Base-by-base conservation (phyloP, 2,329 filamentous ascomycete genomes). In the Botrytis fragariae region DNA sequence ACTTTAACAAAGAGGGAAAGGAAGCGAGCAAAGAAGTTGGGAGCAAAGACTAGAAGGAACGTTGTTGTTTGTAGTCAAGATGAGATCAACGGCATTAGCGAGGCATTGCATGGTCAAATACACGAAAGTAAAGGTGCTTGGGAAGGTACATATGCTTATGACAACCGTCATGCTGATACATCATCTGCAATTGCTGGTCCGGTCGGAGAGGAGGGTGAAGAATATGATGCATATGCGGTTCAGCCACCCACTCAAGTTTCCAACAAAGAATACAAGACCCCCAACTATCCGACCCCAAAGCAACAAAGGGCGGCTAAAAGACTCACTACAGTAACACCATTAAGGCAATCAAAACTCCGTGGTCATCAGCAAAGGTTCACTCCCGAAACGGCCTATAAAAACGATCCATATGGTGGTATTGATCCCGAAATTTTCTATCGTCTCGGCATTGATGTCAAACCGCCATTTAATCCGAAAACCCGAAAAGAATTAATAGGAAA, bases 61-160 rank as follows among this genome's bases (percentile, higher is more conserved):
- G 44, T 78, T 18, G 78, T 78, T 60, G 68, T 74, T 1, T 80
- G 79, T 63, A 74, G 77, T 6, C 72, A 72, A 42, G 77, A 79
- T 37, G 78, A 79, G 44, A 29, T 78, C 6, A 77, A 79, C 39
- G 77, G 77, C 29, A 74, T 81, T 44, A 80, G 79, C 65, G 76
- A 79, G 63, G 78, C 79, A 18, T 77, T 81, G 54, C 80, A 81
- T 67, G 54, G 76, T 1, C 73, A 45, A 16, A 60, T 77, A 25
- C 75, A 77, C 48, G 79, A 79, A 54, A 79, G 75, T 39, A 81
- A 80, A 78, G 69, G 77, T 42, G 72, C 77, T 25, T 79, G 78
- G 78, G 74, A 76, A 37, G 78, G 77, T 2, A 79, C 75, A 1
- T 77, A 79, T 63, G 69, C 75, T 29, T 77, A 78, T 62, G 74